phyloP scores from a whole-genome alignment of 106 monocot genomes.

The Chionographis japonica region DNA sequence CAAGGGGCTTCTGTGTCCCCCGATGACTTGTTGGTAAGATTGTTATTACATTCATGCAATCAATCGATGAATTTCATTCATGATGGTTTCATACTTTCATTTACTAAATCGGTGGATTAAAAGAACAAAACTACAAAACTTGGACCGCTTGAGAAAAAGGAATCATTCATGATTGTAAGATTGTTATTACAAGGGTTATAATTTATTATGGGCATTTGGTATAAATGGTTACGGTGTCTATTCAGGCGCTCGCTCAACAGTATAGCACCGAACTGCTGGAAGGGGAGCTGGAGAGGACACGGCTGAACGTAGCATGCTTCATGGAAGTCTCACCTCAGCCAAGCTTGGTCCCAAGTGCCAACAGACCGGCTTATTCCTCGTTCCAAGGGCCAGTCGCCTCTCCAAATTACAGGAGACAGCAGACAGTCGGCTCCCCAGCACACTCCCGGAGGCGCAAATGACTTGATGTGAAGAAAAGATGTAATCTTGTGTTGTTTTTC shows the following conservation, averaged over 20 bases:
- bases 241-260: constrained; percentile 80
- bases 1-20: constrained; percentile 55
- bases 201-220: too few species aligned
- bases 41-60: not conserved
- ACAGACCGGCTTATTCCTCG: constrained; percentile 31
- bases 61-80: not conserved
- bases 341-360: constrained; percentile 10
- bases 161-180: too few species aligned
- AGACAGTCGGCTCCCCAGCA: constrained; percentile 40
- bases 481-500: too few species aligned
- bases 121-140: too few species aligned
- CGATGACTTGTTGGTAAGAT: constrained; percentile 91
- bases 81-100: too few species aligned
- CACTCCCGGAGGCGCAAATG: constrained; percentile 56
- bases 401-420: constrained; percentile 54
- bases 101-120: too few species aligned
- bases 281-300: constrained; percentile 86
- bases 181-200: too few species aligned
- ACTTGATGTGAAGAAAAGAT: constrained; percentile 1
- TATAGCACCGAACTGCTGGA: constrained; percentile 62
- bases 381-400: constrained; percentile 34
- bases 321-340: constrained; percentile 64
- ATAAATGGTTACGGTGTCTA: not conserved
- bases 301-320: constrained; percentile 92
- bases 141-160: too few species aligned